Conservation (phyloP, 225 moss, liverwort and hornwort species). For the Sphagnum contortum region DNA sequence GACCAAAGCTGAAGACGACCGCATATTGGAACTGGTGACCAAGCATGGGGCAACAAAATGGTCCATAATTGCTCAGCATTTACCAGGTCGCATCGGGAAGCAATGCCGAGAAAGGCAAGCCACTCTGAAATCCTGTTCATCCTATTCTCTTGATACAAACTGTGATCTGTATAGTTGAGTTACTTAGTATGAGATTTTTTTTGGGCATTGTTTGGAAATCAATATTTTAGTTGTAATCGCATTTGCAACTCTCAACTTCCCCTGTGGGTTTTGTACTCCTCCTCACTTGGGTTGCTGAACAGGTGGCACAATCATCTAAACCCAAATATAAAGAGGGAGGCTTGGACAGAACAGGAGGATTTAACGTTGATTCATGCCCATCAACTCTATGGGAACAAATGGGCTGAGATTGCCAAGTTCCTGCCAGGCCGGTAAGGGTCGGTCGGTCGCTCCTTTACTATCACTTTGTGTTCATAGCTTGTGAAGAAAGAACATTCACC, state of each 20-base stretch:
- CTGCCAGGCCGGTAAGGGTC: constrained; percentile 75
- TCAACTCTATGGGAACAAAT: constrained; percentile 82
- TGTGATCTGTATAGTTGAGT: too few species aligned
- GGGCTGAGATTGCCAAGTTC: constrained; percentile 93
- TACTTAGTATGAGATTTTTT: too few species aligned
- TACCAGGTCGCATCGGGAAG: constrained; percentile 94
- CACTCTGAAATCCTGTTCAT: too few species aligned
- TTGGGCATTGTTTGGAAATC: too few species aligned
- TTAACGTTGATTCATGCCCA: constrained; percentile 78
- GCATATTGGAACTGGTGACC: constrained; percentile 88
- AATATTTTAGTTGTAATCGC: too few species aligned
- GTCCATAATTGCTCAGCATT: constrained; percentile 44
- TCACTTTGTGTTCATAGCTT: too few species aligned
- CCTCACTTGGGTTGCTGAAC: constrained; percentile 1
- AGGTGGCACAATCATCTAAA: constrained; percentile 99
- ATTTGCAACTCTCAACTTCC: too few species aligned
- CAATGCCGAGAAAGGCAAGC: constrained; percentile 92
- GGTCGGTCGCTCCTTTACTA: too few species aligned
- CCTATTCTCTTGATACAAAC: too few species aligned
- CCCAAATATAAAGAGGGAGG: constrained; percentile 93
- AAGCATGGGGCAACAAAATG: constrained; percentile 61
- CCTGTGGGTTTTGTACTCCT: too few species aligned
- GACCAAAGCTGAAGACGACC: constrained; percentile 97
- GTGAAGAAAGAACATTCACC: too few species aligned
- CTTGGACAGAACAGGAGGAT: constrained; percentile 92